phyloP scores from a whole-genome alignment of 306 rosid genomes.

The Quercus suber region DNA sequence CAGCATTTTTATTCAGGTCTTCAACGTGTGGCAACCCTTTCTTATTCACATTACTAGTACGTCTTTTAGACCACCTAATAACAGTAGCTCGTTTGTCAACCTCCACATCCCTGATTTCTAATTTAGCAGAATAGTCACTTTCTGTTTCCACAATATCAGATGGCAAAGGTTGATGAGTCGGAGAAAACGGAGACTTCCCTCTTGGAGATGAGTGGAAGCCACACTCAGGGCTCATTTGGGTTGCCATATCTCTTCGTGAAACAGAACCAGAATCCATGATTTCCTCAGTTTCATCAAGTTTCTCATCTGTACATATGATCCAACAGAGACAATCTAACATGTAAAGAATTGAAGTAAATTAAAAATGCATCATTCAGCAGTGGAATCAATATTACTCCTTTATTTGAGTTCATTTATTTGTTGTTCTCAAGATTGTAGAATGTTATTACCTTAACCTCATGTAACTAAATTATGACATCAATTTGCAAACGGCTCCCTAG shows the following conservation, averaged over 20 bases:
- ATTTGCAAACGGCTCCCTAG: background rate
- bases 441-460: background rate
- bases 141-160: slow-evolving; percentile 30
- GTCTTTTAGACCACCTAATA: slow-evolving; percentile 40
- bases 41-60: slow-evolving; percentile 22
- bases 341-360: background rate
- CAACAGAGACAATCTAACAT: background rate
- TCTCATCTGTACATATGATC: slow-evolving; percentile 42
- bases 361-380: background rate
- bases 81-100: slow-evolving; percentile 63
- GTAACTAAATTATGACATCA: background rate
- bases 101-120: slow-evolving; percentile 75
- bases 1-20: slow-evolving; percentile 30
- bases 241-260: slow-evolving; percentile 56
- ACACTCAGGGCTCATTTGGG: slow-evolving; percentile 67
- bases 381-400: background rate
- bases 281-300: slow-evolving; percentile 33
- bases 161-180: slow-evolving; percentile 37
- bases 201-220: slow-evolving; percentile 31
- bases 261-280: slow-evolving; percentile 21
- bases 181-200: slow-evolving; percentile 27
- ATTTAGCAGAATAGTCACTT: slow-evolving; percentile 24
- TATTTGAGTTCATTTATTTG: background rate
- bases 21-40: slow-evolving; percentile 24
- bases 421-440: background rate